A percentile compares a stretch with the other conserved stretches of the same genome.
These are phyloP conservation scores for Penicillium canariense DNA, from an alignment of 495 filamentous ascomycete genomes.

Conservation along the genomic window DNA sequence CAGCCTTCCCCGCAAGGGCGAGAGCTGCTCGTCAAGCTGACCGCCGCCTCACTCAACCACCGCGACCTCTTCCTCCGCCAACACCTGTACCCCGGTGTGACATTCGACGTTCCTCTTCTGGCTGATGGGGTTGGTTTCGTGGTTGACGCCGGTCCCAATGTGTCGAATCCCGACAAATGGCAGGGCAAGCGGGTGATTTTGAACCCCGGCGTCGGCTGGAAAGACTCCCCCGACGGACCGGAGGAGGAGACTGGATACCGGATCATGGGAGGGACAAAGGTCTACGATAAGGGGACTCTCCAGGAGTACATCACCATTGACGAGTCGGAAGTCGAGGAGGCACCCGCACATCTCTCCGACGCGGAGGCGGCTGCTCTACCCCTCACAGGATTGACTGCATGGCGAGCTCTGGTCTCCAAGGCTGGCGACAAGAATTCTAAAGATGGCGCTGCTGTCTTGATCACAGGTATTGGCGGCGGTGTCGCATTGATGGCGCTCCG, in stretches of 20 bases:
- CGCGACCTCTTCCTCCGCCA: constrained; percentile 90
- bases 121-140: constrained; percentile 78
- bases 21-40: constrained; percentile 67
- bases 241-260: constrained; percentile 59
- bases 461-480: constrained; percentile 80
- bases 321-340: constrained; percentile 68
- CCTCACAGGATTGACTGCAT: constrained; percentile 80
- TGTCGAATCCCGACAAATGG: constrained; percentile 47
- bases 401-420: constrained; percentile 78
- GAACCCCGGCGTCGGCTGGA: constrained; percentile 74
- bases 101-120: constrained; percentile 71
- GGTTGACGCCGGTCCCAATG: constrained; percentile 55
- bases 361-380: constrained; percentile 79
- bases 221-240: constrained; percentile 64
- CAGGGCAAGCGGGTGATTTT: constrained; percentile 68
- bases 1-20: constrained; percentile 56
- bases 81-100: constrained; percentile 80
- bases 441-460: constrained; percentile 60
- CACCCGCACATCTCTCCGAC: constrained; percentile 66
- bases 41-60: constrained; percentile 83
- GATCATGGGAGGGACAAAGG: constrained; percentile 71
- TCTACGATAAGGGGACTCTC: constrained; percentile 62
- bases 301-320: constrained; percentile 69
- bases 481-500: constrained; percentile 69
- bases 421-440: constrained; percentile 52